Percentiles rank a stretch among this genome's conserved stretches.
These are phyloP conservation scores for Paraconiothyrium brasiliense DNA, from an alignment of 2,329 filamentous ascomycete species.

Conservation along the genomic window DNA sequence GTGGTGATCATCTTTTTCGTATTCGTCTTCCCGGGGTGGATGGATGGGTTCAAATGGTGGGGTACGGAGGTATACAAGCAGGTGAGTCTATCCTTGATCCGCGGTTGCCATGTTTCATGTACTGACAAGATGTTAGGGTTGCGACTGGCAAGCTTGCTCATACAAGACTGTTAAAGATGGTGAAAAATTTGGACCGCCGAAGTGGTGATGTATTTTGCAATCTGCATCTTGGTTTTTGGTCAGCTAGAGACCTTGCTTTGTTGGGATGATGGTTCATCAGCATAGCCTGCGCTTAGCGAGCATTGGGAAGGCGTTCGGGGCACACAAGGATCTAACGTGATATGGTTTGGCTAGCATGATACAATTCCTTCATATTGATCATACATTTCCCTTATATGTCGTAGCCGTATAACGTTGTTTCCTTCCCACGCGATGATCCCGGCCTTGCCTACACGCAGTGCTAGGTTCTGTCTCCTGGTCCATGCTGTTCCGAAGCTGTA, in stretches of 20 bases:
- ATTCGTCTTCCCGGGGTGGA: slow-evolving; percentile 82
- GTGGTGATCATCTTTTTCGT: slow-evolving; percentile 87
- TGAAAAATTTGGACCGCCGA: slow-evolving; percentile 44
- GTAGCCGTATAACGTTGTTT: no score
- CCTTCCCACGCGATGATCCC: no score
- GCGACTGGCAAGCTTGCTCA: slow-evolving; percentile 83
- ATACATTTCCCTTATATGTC: no score
- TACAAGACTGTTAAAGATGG: slow-evolving; percentile 66
- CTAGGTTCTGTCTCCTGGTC: no score
- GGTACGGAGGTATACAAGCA: slow-evolving; percentile 85
- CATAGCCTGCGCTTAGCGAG: not conserved
- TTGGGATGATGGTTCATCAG: not conserved
- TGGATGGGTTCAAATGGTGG: slow-evolving; percentile 83
- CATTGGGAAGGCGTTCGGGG: not conserved
- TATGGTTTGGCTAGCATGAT: not conserved
- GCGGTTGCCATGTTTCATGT: slow-evolving; percentile 4
- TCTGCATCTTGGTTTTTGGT: not conserved
- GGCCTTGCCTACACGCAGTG: no score
- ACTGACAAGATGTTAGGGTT: slow-evolving; percentile 61
- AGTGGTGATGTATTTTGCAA: slow-evolving; percentile 51
- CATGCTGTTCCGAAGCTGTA: no score
- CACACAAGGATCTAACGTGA: not conserved
- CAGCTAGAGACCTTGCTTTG: not conserved
- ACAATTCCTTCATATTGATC: no score
- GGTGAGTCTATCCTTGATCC: slow-evolving; percentile 38